Evolutionary conservation across 2,329 filamentous ascomycete genomes (phyloP).

Genomic region (Plenodomus biglobosus): DNA sequence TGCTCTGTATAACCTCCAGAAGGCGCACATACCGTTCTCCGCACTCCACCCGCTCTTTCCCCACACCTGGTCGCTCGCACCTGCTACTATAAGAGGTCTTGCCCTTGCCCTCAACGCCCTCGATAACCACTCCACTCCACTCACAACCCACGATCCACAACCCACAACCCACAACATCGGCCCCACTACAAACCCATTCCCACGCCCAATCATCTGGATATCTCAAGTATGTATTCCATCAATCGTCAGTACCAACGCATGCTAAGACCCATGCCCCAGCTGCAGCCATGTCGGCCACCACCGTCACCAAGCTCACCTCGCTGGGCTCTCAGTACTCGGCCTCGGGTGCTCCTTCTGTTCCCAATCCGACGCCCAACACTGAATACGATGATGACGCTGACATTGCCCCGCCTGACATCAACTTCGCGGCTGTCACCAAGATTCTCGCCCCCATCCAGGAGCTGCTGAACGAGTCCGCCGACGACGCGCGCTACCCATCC

Average conservation of each 20-base stretch:
- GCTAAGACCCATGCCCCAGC: not conserved
- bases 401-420: slow-evolving; percentile 20
- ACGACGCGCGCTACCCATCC: slow-evolving; percentile 32
- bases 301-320: slow-evolving; percentile 20
- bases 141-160: too few species aligned
- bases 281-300: slow-evolving; percentile 7
- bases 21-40: not conserved
- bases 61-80: not conserved
- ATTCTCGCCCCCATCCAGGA: slow-evolving; percentile 35
- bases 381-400: slow-evolving; percentile 16
- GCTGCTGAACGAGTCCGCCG: slow-evolving; percentile 33
- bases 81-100: not conserved
- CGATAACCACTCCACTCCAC: not conserved
- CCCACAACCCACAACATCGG: not conserved
- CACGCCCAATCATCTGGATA: not conserved
- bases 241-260: not conserved
- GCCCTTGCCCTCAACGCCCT: too few species aligned
- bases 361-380: slow-evolving; percentile 30
- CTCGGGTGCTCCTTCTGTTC: slow-evolving; percentile 22
- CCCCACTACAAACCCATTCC: not conserved
- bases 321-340: slow-evolving; percentile 22
- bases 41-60: not conserved
- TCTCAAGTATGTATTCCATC: not conserved
- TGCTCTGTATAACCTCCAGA: not conserved
- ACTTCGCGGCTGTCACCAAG: slow-evolving; percentile 30